Base-by-base conservation (phyloP, 1,139 yeast species). In the Candida dubliniensis region DNA sequence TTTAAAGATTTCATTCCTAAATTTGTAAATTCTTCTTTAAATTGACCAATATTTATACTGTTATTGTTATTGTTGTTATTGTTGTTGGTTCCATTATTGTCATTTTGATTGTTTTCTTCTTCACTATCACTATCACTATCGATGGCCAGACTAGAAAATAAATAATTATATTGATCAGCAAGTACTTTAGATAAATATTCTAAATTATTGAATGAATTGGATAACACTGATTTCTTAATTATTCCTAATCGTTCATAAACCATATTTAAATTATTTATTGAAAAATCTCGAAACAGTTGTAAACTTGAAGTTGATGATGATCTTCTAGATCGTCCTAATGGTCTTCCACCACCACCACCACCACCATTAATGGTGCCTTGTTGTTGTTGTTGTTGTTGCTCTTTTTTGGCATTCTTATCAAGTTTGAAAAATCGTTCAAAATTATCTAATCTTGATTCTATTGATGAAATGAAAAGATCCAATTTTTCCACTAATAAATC, bases 141-240 rank as follows among this genome's bases (percentile, higher is more conserved):
- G 41, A 55, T 59, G 49, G 61, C 45, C 11, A 43, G 29, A 29
- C 15, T 27, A 7, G 41, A 43, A 41, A 78, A 66, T 30, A 80
- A 55, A 41, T 72, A 70, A 37, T 74, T 79, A 57, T 78, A 80
- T 51, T 77, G 82, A 48, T 78, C 81, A 51, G 80, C 84, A 36
- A 82, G 59, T 2, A 81, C 70, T 42, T 71, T 67, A 54, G 74
- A 74, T 41, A 82, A 63, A 36, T 64, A 63, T 36, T 78, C 82
- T 46, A 77, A 57, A 50, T 75, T 77, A 42, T 71, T 71, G 34
- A 66, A 63, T 3, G 76, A 69, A 24, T 69, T 64, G 40, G 74
- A 68, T 49, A 80, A 67, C 29, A 67, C 72, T 36, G 69, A 66
- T 39, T 63, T 69, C 43, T 66, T 75, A 43, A 77, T 71, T 36